Conservation (phyloP, 345 rosid genomes). For the Eucalyptus regnans region DNA sequence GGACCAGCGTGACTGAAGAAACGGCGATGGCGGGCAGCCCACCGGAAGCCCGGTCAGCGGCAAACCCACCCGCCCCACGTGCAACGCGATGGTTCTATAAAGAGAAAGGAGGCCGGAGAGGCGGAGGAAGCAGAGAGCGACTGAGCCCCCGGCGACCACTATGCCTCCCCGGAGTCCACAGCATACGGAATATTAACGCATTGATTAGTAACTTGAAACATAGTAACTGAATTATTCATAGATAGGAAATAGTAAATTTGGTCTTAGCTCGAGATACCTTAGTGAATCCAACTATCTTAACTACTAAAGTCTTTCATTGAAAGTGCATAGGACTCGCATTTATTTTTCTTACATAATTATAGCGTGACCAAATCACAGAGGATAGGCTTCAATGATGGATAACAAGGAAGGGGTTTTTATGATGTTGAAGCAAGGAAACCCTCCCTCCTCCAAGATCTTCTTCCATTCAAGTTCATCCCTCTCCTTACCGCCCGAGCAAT, state of each 20-base stretch:
- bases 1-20: too few species aligned
- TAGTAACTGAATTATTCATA: neutral
- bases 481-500: slow-evolving; percentile 1
- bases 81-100: too few species aligned
- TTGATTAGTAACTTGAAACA: neutral
- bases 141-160: too few species aligned
- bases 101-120: too few species aligned
- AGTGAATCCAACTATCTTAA: neutral
- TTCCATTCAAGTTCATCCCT: slow-evolving; percentile 17
- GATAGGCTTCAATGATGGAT: slow-evolving; percentile 12
- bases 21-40: too few species aligned
- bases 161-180: too few species aligned
- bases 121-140: too few species aligned
- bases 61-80: too few species aligned
- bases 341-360: neutral
- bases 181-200: neutral
- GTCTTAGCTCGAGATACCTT: neutral
- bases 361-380: neutral
- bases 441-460: slow-evolving; percentile 8
- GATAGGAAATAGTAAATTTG: neutral
- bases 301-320: neutral
- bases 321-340: neutral
- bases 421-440: slow-evolving; percentile 14
- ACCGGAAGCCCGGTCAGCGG: too few species aligned
- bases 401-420: slow-evolving; percentile 2